Evolutionary conservation across 75 land plant species (phyloP), one percentile per base, ranked within the genome.

Genomic region (Picea sitchensis): DNA sequence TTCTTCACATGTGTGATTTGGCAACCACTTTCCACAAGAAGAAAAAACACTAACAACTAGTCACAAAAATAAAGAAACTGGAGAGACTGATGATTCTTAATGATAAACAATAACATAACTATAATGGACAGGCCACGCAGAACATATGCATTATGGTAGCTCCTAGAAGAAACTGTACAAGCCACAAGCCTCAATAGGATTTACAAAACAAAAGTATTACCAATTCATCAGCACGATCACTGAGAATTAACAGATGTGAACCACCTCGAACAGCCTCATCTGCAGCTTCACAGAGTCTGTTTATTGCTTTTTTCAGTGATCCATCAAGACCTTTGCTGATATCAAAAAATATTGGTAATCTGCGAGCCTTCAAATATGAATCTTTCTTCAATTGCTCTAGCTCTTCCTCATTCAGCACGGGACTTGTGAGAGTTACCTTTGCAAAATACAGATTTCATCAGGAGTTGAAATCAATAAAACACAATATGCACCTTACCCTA

Each of bases 201-300:
- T 14, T 73, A 34, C 6, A 68, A 59, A 75, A 75, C 21, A 26
- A 58, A 76, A 84, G 20, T 26, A 56, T 78, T 79, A 98, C 99
- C 92, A 95, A 87, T 61, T 88, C 84, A 73, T 92, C 94, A 75
- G 88, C 83, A 34, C 98, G 88, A 75, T 98, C 99, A 84, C 96
- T 95, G 31, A 98, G 92, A 81, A 98, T 88, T 71, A 98, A 89
- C 13, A 98, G 80, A 58, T 95, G 98, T 5, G 94, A 93, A 78
- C 99, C 99, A 82, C 81, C 80, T 31, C 94, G 92, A 78, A 98
- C 98, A 81, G 99, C 99, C 76, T 91, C 98, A 86, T 93, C 98
- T 79, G 99, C 99, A 77, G 90, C 96, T 86, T 91, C 96, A 89
- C 99, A 98, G 44, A 98, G 86, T 63, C 65, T 89, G 15, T 87